phyloP scores from a whole-genome alignment of 371 early-diverging fungal species.

The Mucor mucedo region DNA sequence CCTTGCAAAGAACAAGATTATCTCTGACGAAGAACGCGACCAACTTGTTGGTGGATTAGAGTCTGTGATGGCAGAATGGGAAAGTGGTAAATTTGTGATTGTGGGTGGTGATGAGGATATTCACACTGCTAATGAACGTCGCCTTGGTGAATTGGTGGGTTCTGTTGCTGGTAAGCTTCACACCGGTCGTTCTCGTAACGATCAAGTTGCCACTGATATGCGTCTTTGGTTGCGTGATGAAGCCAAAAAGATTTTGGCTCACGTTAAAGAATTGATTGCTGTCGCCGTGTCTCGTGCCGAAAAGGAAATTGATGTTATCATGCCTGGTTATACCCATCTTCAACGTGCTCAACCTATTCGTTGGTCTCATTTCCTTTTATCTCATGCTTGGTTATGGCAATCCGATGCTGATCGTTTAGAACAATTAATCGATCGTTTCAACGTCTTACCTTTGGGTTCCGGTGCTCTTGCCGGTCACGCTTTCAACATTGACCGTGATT shows the following conservation, averaged over 20 bases:
- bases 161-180: conserved; percentile 94
- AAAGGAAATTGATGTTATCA: conserved; percentile 85
- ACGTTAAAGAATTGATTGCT: conserved; percentile 77
- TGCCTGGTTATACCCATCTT: conserved; percentile 98
- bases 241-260: conserved; percentile 59
- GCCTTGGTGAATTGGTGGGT: conserved; percentile 93
- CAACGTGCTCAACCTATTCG: conserved; percentile 98
- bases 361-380: conserved; percentile 91
- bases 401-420: conserved; percentile 85
- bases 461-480: conserved; percentile 98
- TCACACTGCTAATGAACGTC: conserved; percentile 97
- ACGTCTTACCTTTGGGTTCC: conserved; percentile 87
- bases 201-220: conserved; percentile 98
- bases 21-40: conserved; percentile 77
- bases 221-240: conserved; percentile 92
- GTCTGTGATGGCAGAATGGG: conserved; percentile 86
- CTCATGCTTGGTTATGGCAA: conserved; percentile 89
- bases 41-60: conserved; percentile 77
- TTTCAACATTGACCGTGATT: conserved; percentile 91
- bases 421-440: conserved; percentile 80
- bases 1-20: conserved; percentile 72
- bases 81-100: conserved; percentile 71
- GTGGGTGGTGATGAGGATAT: conserved; percentile 94
- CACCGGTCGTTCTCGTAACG: conserved; percentile 94
- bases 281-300: conserved; percentile 81